Evolutionary conservation across 2,329 filamentous ascomycete species (phyloP).

Genomic region (Sporothrix luriei): DNA sequence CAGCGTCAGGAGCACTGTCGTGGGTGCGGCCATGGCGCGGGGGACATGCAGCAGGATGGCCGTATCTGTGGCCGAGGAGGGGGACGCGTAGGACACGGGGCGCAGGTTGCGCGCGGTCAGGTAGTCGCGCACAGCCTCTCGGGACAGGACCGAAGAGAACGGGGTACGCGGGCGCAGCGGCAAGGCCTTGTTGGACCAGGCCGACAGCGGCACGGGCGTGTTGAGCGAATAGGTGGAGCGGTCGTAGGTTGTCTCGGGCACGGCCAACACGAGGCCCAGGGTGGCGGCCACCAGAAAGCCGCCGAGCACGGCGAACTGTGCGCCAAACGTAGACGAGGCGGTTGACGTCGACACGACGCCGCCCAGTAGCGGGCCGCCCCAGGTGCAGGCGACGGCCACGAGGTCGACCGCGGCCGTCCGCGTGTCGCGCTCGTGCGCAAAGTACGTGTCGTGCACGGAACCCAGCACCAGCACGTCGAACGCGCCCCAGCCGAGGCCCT

Average conservation of each 20-base stretch:
- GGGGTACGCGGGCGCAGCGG: constrained; percentile 37
- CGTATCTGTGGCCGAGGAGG: constrained; percentile 41
- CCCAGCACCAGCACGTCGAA: constrained; percentile 58
- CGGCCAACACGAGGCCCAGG: constrained; percentile 51
- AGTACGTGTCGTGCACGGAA: constrained; percentile 60
- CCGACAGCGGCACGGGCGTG: constrained; percentile 41
- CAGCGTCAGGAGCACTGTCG: constrained; percentile 51
- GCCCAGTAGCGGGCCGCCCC: constrained; percentile 58
- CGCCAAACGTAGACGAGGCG: constrained; percentile 48
- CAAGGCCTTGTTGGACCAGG: constrained; percentile 39
- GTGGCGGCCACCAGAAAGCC: constrained; percentile 53
- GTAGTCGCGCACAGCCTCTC: constrained; percentile 35
- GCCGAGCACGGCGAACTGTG: constrained; percentile 56
- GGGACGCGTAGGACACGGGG: constrained; percentile 37
- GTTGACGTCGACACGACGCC: constrained; percentile 41
- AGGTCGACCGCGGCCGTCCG: constrained; percentile 52
- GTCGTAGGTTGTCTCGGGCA: constrained; percentile 58
- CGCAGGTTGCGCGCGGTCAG: neutral
- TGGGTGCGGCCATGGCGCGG: constrained; percentile 54
- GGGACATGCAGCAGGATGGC: constrained; percentile 49
- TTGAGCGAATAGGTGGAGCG: constrained; percentile 42
- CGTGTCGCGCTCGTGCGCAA: constrained; percentile 56
- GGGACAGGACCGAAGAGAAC: neutral
- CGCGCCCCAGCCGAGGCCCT: constrained; percentile 61
- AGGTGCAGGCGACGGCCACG: constrained; percentile 51